Evolutionary conservation across 148 eudicot genomes (phyloP), one percentile per base, ranked within the genome.

Genomic region (Gaultheria prostrata): DNA sequence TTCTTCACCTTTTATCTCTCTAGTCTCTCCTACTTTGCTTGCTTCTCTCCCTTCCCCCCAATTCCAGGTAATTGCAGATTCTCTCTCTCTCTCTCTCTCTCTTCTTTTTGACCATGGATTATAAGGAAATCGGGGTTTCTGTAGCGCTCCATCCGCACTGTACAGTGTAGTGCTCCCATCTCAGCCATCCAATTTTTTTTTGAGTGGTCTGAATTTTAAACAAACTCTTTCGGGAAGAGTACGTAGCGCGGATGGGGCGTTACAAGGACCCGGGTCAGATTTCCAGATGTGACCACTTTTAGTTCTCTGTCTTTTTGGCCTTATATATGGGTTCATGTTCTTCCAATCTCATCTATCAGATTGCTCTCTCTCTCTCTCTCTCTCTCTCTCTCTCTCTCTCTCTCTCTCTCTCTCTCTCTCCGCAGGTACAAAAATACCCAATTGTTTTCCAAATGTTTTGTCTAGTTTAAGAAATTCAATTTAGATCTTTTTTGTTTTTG

Each of bases 21-120:
- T 39, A 3, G 9, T 20, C 21, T 35, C 48, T 67, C 28, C 49
- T 26, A 53, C 85, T 82, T 86, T 82, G 88, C 92, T 89, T 83
- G 86, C 87, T 86, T 54, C 85, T 82, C 35, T 45, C 82, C 39
- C 78, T 85, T 90, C 33, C 88, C 88, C 78, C 88, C 63, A 84
- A 84, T 82, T 75, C 84, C 84, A 92, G 90, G 93, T 87, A 87
- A 84, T 65, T 30, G 59, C 77, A 73, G 84, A 88, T 88, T 84
- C 91, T 86, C 87, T 81, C 83, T 82, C 76, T 83, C 88, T 76
- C 83, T 72, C 84, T 83, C 80, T 79, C 86, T 70, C 67, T 69
- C 57, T 84, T 43, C 83, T 78, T 32, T 39, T 26, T 39, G n/a
- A 70, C 73, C 14, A 54, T n/a, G 84, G 79, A 49, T 75, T 39